phyloP scores from a whole-genome alignment of 257 asterid genomes.

The Plantago ovata region DNA sequence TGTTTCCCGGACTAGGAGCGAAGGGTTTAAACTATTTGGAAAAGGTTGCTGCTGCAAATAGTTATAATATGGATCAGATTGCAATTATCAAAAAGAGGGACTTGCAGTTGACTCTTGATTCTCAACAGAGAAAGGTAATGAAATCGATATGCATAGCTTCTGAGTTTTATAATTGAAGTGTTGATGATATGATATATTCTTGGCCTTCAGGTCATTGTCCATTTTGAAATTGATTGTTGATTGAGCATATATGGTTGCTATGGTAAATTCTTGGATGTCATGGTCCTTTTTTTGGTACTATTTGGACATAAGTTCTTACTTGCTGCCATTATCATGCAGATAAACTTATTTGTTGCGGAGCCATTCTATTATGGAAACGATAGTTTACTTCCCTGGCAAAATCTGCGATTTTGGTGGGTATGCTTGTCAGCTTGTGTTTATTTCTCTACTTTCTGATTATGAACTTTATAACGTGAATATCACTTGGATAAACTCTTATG shows the following conservation, averaged over 20 bases:
- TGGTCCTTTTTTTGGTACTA: slow-evolving; percentile 3
- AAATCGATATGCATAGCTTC: slow-evolving; percentile 7
- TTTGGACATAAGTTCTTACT: slow-evolving; percentile 12
- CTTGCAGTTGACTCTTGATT: slow-evolving; percentile 40
- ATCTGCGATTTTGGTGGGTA: slow-evolving; percentile 81
- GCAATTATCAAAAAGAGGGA: slow-evolving; percentile 40
- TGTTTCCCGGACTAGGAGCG: slow-evolving; percentile 78
- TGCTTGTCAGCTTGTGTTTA: slow-evolving; percentile 6
- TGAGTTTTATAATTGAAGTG: slow-evolving; percentile 3
- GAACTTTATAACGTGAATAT: no score
- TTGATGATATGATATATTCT: slow-evolving; percentile 11
- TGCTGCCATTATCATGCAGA: slow-evolving; percentile 42
- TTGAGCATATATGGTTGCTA: neutral
- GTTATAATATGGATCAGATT: slow-evolving; percentile 56
- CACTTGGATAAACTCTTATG: no score
- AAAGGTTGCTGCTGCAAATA: slow-evolving; percentile 57
- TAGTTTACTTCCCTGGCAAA: slow-evolving; percentile 82
- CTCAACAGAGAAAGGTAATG: slow-evolving; percentile 56
- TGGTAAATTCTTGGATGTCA: neutral
- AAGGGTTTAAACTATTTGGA: slow-evolving; percentile 62
- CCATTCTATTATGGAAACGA: slow-evolving; percentile 86
- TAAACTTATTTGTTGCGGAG: slow-evolving; percentile 73
- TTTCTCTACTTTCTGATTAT: neutral
- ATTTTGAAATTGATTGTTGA: no score
- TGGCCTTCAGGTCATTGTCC: slow-evolving; percentile 11